Percentiles rank a stretch among this genome's conserved stretches.
phyloP scores from a whole-genome alignment of 2,329 filamentous ascomycete species.

The Fusarium irregulare region DNA sequence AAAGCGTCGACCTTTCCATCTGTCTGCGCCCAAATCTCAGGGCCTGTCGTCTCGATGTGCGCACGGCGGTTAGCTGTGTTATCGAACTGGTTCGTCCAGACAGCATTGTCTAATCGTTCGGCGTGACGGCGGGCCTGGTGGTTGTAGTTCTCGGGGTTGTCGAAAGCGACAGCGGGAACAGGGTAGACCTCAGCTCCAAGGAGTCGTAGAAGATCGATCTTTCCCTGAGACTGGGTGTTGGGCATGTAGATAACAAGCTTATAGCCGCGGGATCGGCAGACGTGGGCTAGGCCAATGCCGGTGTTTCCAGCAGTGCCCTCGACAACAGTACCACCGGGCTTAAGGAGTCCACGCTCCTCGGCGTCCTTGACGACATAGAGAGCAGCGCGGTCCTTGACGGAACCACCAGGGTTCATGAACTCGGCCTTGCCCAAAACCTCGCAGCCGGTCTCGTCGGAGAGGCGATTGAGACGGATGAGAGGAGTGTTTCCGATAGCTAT shows the following conservation, averaged over 20 bases:
- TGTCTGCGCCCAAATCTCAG: constrained; percentile 97
- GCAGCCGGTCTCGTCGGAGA: constrained; percentile 92
- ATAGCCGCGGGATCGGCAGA: constrained; percentile 92
- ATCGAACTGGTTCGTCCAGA: constrained; percentile 99
- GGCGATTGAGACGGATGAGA: constrained; percentile 86
- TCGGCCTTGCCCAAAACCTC: constrained; percentile 96
- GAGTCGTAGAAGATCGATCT: constrained; percentile 91
- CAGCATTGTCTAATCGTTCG: constrained; percentile 85
- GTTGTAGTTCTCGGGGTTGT: constrained; percentile 97
- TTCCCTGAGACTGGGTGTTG: constrained; percentile 97
- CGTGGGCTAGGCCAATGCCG: constrained; percentile 95
- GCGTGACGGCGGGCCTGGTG: constrained; percentile 93
- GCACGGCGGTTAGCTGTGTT: constrained; percentile 93
- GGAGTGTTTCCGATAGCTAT: constrained; percentile 97
- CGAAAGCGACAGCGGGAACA: constrained; percentile 94
- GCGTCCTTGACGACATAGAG: constrained; percentile 94
- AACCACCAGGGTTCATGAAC: constrained; percentile 98
- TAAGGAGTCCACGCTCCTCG: constrained; percentile 85
- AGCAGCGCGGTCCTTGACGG: constrained; percentile 95
- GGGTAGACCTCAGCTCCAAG: constrained; percentile 96
- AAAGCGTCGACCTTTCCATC: constrained; percentile 88
- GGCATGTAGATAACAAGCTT: constrained; percentile 99
- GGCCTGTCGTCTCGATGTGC: constrained; percentile 96
- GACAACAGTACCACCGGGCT: constrained; percentile 90
- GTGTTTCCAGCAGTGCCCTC: constrained; percentile 99